phyloP scores from a whole-genome alignment of 768 basidiomycete species.

The Suillus placidus region DNA sequence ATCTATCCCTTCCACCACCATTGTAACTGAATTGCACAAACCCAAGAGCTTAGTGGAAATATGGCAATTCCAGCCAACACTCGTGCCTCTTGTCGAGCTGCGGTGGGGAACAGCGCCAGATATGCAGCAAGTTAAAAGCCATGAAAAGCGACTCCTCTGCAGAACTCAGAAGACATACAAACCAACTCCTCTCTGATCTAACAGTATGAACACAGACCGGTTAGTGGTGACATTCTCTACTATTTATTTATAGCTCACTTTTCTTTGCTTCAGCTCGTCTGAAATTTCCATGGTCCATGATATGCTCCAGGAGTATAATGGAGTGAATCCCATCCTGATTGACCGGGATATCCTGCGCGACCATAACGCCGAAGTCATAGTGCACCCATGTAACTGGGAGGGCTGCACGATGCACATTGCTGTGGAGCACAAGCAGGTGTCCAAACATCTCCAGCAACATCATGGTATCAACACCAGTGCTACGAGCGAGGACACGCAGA shows the following conservation, averaged over 20 bases:
- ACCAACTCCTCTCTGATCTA: not conserved
- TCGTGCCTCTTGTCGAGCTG: not conserved
- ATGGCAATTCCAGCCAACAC: not conserved
- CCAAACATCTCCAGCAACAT: not conserved
- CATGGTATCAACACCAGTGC: not conserved
- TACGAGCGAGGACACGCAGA: not conserved
- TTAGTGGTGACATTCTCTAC: not conserved
- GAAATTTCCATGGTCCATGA: not conserved
- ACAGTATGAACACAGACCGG: not conserved
- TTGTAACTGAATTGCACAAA: not conserved
- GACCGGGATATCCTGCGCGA: not conserved
- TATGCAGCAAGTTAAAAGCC: not conserved
- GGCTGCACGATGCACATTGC: not conserved
- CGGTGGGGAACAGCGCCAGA: not conserved
- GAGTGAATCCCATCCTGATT: not conserved
- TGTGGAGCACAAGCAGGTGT: not conserved
- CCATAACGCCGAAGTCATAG: not conserved
- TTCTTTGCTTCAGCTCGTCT: not conserved
- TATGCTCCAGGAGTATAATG: not conserved
- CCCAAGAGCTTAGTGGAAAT: not conserved
- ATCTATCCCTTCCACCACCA: constrained; percentile 2
- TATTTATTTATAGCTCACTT: not conserved
- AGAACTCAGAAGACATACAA: not conserved
- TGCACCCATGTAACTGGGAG: not conserved
- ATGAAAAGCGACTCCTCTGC: too few species aligned